These are phyloP conservation scores for Acacia acuminata DNA, from an alignment of 306 rosid species.

Conservation along the genomic window DNA sequence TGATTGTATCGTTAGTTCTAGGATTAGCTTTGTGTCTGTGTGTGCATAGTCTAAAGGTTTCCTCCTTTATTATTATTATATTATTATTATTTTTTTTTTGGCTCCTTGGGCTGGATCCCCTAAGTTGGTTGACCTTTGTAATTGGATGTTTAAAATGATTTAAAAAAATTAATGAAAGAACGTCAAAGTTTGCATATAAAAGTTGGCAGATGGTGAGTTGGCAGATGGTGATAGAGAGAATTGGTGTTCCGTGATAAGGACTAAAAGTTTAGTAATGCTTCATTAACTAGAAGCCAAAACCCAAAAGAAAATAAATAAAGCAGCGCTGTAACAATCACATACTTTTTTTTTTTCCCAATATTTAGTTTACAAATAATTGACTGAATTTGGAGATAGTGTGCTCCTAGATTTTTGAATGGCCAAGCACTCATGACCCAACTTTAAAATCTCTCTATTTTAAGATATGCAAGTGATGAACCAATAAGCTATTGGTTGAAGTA, in stretches of 20 bases:
- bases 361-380: neutral
- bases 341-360: no score
- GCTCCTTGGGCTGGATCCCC: conserved; percentile 2
- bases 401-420: neutral
- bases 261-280: neutral
- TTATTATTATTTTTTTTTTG: neutral
- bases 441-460: no score
- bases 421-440: neutral
- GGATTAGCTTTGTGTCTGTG: conserved; percentile 15
- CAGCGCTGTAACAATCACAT: neutral
- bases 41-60: conserved; percentile 35
- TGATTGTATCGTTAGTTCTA: conserved; percentile 29
- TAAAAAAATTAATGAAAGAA: neutral
- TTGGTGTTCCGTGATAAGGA: neutral
- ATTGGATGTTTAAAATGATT: conserved; percentile 12
- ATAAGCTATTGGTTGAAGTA: no score
- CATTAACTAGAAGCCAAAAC: neutral
- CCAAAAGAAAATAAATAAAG: neutral
- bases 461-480: no score
- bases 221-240: neutral
- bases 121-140: conserved; percentile 29
- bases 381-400: neutral
- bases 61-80: neutral
- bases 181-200: neutral
- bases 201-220: neutral